A percentile compares a stretch with the other conserved stretches of the same genome.
These are phyloP conservation scores for Prunus fruticosa DNA, from an alignment of 306 rosid genomes.

Conservation along the genomic window DNA sequence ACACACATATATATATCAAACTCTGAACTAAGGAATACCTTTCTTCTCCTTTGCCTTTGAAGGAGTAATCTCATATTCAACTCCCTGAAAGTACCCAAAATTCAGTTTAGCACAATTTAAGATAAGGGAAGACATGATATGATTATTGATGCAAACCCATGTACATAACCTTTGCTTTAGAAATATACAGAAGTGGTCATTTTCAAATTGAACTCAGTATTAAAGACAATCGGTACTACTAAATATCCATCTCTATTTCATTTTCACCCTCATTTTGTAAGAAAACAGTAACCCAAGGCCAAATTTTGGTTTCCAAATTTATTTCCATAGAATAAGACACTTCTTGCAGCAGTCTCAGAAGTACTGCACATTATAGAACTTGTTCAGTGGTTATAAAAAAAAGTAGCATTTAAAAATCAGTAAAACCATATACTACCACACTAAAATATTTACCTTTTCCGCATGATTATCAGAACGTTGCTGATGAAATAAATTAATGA, in stretches of 20 bases:
- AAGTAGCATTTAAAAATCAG: not conserved
- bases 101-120: constrained; percentile 9
- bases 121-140: not conserved
- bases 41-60: constrained; percentile 45
- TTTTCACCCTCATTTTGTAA: not conserved
- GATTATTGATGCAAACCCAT: constrained; percentile 10
- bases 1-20: not conserved
- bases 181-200: too few species aligned
- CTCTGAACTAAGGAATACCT: constrained; percentile 39
- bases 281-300: not conserved
- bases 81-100: constrained; percentile 52
- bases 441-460: constrained; percentile 41
- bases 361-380: not conserved
- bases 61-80: constrained; percentile 36
- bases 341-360: not conserved
- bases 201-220: not conserved
- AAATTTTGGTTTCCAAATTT: not conserved
- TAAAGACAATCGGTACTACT: not conserved
- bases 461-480: constrained; percentile 42
- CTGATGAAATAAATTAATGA: constrained; percentile 66
- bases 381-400: not conserved
- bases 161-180: not conserved
- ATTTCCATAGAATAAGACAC: not conserved
- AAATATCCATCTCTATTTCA: not conserved
- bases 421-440: not conserved